Conservation (phyloP, 371 early-diverging fungal genomes). For the Parasitella parasitica region DNA sequence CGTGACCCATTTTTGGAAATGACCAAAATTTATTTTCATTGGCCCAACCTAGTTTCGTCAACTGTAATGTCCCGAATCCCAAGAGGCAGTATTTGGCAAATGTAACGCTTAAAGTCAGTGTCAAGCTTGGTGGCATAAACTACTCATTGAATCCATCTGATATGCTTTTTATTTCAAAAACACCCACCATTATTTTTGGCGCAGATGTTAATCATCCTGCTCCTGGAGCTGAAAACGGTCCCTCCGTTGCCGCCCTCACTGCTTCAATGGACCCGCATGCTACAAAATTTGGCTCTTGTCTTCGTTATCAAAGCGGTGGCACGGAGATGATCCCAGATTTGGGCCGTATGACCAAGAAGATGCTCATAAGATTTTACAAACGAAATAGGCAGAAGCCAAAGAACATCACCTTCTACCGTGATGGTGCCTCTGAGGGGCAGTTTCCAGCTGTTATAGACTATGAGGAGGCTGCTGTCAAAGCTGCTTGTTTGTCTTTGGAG, state of each 20-base stretch:
- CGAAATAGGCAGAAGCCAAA: constrained; percentile 74
- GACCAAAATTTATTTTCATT: no score
- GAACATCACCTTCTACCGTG: constrained; percentile 92
- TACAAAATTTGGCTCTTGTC: constrained; percentile 77
- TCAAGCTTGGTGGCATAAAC: constrained; percentile 85
- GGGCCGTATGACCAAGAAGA: constrained; percentile 76
- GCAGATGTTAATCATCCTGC: constrained; percentile 93
- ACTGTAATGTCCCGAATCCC: no score
- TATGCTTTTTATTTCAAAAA: constrained; percentile 61
- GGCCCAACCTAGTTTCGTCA: no score
- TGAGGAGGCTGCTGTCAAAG: constrained; percentile 79
- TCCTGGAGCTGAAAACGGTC: constrained; percentile 69
- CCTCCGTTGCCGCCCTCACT: constrained; percentile 75
- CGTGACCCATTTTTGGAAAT: no score
- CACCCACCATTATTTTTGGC: constrained; percentile 89
- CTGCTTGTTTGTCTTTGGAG: constrained; percentile 75
- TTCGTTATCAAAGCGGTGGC: constrained; percentile 80
- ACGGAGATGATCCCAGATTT: constrained; percentile 89
- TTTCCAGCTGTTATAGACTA: constrained; percentile 73
- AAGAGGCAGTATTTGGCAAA: constrained; percentile 74
- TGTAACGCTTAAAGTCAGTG: constrained; percentile 84
- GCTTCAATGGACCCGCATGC: constrained; percentile 81
- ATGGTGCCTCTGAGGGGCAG: constrained; percentile 93
- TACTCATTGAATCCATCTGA: constrained; percentile 41
- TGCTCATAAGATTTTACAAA: constrained; percentile 78